Percentiles rank a stretch among this genome's conserved stretches.
phyloP scores from a whole-genome alignment of 257 asterid species.

The Henckelia pumila region DNA sequence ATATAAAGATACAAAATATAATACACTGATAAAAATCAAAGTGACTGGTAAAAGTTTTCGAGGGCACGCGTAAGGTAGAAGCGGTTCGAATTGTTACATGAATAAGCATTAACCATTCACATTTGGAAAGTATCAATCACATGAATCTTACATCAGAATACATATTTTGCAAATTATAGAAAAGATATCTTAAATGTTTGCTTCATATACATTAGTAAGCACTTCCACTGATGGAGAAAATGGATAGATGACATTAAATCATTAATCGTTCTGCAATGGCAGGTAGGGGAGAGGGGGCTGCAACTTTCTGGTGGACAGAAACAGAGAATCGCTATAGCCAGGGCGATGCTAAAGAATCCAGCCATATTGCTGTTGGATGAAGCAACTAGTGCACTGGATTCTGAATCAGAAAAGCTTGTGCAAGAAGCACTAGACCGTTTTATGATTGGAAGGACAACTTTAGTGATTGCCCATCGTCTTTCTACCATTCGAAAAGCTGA shows the following conservation, averaged over 20 bases:
- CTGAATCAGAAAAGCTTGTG: conserved; percentile 85
- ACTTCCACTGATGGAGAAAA: background rate
- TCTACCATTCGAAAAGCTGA: conserved; percentile 88
- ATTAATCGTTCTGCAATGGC: conserved; percentile 18
- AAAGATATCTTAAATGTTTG: background rate
- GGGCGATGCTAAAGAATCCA: conserved; percentile 90
- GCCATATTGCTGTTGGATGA: conserved; percentile 76
- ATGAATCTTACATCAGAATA: background rate
- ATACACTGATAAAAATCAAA: background rate
- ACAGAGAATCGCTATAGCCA: conserved; percentile 86
- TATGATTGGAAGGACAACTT: conserved; percentile 92
- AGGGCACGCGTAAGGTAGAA: background rate
- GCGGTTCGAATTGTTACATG: background rate
- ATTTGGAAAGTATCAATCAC: background rate
- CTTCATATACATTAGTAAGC: background rate
- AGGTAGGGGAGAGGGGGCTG: conserved; percentile 87
- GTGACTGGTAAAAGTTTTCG: background rate
- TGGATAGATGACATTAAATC: background rate
- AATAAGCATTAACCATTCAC: background rate
- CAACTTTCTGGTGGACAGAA: conserved; percentile 94
- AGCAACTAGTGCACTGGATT: conserved; percentile 88
- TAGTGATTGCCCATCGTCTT: conserved; percentile 85
- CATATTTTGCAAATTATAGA: background rate
- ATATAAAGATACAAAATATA: too few species aligned
- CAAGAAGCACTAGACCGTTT: conserved; percentile 91